Conservation (phyloP, 495 filamentous ascomycete genomes). For the Penicillium desertorum region DNA sequence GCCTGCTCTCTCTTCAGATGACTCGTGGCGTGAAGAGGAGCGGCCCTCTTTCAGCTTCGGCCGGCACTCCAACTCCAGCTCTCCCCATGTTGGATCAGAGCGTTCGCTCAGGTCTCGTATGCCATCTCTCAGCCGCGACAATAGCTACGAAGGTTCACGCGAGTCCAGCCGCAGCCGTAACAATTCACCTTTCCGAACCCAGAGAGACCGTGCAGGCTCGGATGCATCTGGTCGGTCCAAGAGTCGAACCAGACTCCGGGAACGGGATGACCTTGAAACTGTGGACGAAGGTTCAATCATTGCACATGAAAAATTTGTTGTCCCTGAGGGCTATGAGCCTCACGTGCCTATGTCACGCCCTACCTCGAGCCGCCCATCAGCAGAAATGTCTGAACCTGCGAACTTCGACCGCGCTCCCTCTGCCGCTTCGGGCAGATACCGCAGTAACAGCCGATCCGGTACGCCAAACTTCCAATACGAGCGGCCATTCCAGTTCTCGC, state of each 20-base stretch:
- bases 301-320: conserved; percentile 28
- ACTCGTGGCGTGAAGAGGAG: conserved; percentile 49
- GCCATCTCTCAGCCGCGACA: conserved; percentile 33
- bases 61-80: conserved; percentile 44
- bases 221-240: conserved; percentile 58
- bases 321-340: conserved; percentile 31
- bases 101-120: conserved; percentile 36
- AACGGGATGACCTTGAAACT: conserved; percentile 47
- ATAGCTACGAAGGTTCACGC: conserved; percentile 40
- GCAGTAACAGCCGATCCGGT: conserved; percentile 51
- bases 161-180: conserved; percentile 45
- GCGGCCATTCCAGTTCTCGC: conserved; percentile 35
- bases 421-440: conserved; percentile 42
- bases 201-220: conserved; percentile 61
- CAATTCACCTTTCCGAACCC: conserved; percentile 40
- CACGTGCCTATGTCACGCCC: conserved; percentile 29
- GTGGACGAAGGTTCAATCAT: conserved; percentile 37
- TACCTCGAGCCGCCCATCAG: conserved; percentile 42
- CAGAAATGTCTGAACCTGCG: conserved; percentile 35
- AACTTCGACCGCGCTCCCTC: conserved; percentile 43
- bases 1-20: conserved; percentile 44
- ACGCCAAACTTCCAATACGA: conserved; percentile 46
- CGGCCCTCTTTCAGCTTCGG: conserved; percentile 36
- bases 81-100: conserved; percentile 41
- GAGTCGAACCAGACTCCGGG: conserved; percentile 51